Evolutionary conservation across 495 filamentous ascomycete species (phyloP), one percentile per base, ranked within the genome.

Genomic region (Melanomma pulvis-pyrius): DNA sequence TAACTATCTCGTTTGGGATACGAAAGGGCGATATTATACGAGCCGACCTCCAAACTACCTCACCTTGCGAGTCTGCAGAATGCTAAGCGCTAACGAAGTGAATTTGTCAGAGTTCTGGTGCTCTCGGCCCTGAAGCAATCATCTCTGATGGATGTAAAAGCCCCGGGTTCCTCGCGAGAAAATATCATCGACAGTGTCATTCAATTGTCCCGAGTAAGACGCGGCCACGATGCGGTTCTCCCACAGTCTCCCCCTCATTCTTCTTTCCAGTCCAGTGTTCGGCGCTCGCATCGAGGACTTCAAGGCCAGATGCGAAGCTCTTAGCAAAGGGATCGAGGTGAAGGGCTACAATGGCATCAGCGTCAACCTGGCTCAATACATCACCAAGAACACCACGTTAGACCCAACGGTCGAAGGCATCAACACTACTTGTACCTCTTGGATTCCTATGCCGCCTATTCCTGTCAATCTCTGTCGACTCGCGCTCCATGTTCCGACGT

Each of bases 401-500:
- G 48, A 50, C 48, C 48, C 21, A 24, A 17, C 22, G n/a, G 48
- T 17, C 48, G 48, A 50, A 26, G 48, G 48, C 19, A 28, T 50
- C 25, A 28, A 50, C 48, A 28, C 7, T 9, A 50, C 48, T 3
- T 50, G 48, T 28, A 28, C 7, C 25, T 24, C 48, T 50, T 24
- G 21, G 21, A 25, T 24, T 9, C 21, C 48, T 26, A 28, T 28
- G 22, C 48, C 48, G 7, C 48, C 48, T 24, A 25, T 65, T 15
- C 25, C 53, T 2, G 12, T 17, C 36, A 80, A 87, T 65, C 21
- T 84, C 0, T 88, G 86, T 70, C 83, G 86, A 11, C 69, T 88
- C 21, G 80, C 80, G 24, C 78, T 88, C 69, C 77, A 76, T 22
- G 79, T 88, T n/a, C 61, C 78, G 0, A 88, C 85, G 0, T 84